Conservation (phyloP, 2,329 filamentous ascomycete genomes). For the Parafenestella ontariensis region DNA sequence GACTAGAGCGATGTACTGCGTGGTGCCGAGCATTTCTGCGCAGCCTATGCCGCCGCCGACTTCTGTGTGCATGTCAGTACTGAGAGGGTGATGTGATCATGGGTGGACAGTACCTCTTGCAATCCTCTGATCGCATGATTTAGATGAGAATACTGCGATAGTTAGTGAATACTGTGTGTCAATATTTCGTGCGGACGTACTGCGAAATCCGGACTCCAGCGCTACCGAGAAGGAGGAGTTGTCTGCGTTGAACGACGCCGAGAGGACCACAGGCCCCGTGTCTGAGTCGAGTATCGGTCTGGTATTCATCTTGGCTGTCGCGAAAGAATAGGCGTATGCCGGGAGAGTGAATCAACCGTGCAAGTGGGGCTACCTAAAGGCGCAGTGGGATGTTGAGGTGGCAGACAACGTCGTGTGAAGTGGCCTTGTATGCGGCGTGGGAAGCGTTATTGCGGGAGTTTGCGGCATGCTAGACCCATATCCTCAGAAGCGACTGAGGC, state of each 20-base stretch:
- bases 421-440: slow-evolving; percentile 25
- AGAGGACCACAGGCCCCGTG: slow-evolving; percentile 76
- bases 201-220: slow-evolving; percentile 83
- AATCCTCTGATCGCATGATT: slow-evolving; percentile 38
- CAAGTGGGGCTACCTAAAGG: slow-evolving; percentile 23
- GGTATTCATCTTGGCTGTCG: slow-evolving; percentile 75
- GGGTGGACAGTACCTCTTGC: slow-evolving; percentile 33
- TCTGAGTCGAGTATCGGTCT: slow-evolving; percentile 83
- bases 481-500: slow-evolving; percentile 20
- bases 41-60: slow-evolving; percentile 74
- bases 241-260: slow-evolving; percentile 84
- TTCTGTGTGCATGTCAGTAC: slow-evolving; percentile 31
- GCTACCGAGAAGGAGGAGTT: slow-evolving; percentile 86
- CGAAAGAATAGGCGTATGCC: not conserved
- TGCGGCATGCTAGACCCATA: slow-evolving; percentile 36
- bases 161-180: slow-evolving; percentile 16
- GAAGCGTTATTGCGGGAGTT: slow-evolving; percentile 5
- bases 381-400: slow-evolving; percentile 8
- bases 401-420: slow-evolving; percentile 3
- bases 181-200: slow-evolving; percentile 60
- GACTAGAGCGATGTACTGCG: slow-evolving; percentile 87
- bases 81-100: not conserved
- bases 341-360: not conserved
- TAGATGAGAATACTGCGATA: slow-evolving; percentile 39
- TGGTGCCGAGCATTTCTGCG: slow-evolving; percentile 84